These are phyloP conservation scores for Malassezia restricta DNA, from an alignment of 1,284 basidiomycete genomes.

Conservation along the genomic window DNA sequence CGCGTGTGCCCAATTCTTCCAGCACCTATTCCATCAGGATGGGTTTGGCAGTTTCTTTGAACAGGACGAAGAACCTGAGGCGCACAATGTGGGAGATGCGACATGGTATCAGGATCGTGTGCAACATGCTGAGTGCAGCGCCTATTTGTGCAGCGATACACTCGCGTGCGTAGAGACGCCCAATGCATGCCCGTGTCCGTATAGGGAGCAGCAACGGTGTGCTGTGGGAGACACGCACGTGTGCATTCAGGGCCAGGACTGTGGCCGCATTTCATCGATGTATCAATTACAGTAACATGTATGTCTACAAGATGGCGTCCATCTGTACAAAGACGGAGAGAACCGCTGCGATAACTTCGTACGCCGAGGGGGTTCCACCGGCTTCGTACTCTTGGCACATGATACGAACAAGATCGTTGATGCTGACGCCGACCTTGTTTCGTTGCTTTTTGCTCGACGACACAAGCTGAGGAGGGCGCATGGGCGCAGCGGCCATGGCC, in stretches of 20 bases:
- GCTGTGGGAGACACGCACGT: conserved; percentile 3
- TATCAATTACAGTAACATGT: neutral
- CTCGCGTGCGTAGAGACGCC: conserved; percentile 13
- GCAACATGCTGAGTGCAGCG: conserved; percentile 1
- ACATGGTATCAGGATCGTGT: conserved; percentile 16
- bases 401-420: conserved; percentile 28
- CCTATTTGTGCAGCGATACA: conserved; percentile 13
- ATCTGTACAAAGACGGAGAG: conserved; percentile 33
- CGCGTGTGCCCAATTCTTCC: neutral
- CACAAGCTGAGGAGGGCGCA: conserved; percentile 1
- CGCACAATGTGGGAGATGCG: conserved; percentile 9
- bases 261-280: neutral
- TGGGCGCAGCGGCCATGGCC: neutral
- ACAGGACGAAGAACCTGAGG: conserved; percentile 6
- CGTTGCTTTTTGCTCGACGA: conserved; percentile 19
- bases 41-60: neutral
- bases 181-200: conserved; percentile 10
- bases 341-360: conserved; percentile 40
- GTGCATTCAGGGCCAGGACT: conserved; percentile 6
- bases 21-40: neutral
- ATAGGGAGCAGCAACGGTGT: conserved; percentile 10
- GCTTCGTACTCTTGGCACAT: conserved; percentile 28
- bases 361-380: conserved; percentile 24
- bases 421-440: conserved; percentile 14
- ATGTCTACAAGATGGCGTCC: conserved; percentile 25